Evolutionary conservation across 768 basidiomycete genomes (phyloP).

Genomic region (Hypholoma fasciculare): DNA sequence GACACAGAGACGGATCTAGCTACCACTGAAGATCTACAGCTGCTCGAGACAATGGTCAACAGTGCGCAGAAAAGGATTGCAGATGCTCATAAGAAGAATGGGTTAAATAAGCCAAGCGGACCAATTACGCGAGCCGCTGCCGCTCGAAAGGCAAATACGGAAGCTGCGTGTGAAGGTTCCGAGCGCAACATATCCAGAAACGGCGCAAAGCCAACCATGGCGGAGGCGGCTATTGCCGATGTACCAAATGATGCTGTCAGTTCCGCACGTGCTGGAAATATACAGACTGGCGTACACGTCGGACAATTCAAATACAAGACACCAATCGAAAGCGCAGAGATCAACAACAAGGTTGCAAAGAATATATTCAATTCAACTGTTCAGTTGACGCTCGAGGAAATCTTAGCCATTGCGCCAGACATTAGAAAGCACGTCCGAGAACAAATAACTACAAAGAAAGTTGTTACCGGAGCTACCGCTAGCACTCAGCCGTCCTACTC

Average conservation of each 20-base stretch:
- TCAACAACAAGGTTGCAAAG: background rate
- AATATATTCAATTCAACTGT: background rate
- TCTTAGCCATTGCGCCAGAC: constrained; percentile 1
- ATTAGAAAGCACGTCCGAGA: background rate
- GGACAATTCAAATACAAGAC: background rate
- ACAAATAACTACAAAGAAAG: background rate
- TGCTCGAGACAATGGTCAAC: background rate
- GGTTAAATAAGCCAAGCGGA: background rate
- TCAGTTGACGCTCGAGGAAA: constrained; percentile 1
- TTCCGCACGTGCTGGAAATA: too few relatives aligned
- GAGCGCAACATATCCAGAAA: background rate
- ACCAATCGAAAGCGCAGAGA: background rate
- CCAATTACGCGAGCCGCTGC: background rate
- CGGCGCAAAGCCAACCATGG: background rate
- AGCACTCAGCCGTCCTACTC: too few relatives aligned
- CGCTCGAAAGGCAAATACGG: background rate
- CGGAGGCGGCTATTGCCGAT: background rate
- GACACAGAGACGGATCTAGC: too few relatives aligned
- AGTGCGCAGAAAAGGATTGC: background rate
- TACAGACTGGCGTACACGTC: too few relatives aligned
- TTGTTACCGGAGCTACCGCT: too few relatives aligned
- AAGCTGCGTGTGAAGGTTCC: too few relatives aligned
- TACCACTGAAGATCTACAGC: background rate
- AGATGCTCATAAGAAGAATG: background rate
- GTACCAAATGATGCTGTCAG: too few relatives aligned